A percentile compares a stretch with the other conserved stretches of the same genome.
phyloP scores from a whole-genome alignment of 1,284 basidiomycete species.

The Pyrrhoderma lamaoense region DNA sequence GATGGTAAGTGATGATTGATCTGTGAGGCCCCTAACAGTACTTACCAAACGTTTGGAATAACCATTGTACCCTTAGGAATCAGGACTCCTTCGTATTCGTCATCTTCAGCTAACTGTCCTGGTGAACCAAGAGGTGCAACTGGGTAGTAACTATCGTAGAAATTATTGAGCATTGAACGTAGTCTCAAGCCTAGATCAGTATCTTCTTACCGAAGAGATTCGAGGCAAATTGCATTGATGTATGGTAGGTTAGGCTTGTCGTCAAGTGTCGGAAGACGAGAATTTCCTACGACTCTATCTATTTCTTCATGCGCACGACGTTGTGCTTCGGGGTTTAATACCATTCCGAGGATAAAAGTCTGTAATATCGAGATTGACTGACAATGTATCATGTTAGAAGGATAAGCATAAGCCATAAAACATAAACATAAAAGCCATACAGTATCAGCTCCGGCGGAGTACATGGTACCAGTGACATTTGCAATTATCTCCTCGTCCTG shows the following conservation, averaged over 20 bases:
- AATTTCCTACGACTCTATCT: constrained; percentile 21
- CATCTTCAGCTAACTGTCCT: constrained; percentile 15
- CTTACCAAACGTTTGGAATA: constrained; percentile 20
- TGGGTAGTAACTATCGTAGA: background rate
- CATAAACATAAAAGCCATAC: constrained; percentile 10
- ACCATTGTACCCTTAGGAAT: constrained; percentile 20
- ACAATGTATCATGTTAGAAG: background rate
- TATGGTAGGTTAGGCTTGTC: constrained; percentile 23
- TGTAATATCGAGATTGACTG: background rate
- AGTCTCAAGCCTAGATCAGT: too few species aligned
- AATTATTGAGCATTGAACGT: background rate
- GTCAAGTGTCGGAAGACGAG: constrained; percentile 20
- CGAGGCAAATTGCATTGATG: constrained; percentile 21
- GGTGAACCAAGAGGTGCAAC: constrained; percentile 1
- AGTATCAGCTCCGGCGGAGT: constrained; percentile 25
- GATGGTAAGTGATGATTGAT: too few species aligned
- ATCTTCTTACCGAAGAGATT: constrained; percentile 16
- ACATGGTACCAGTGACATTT: constrained; percentile 22
- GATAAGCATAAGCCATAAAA: background rate
- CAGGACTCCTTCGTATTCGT: constrained; percentile 18
- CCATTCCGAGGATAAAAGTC: constrained; percentile 3
- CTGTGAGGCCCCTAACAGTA: background rate
- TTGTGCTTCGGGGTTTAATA: constrained; percentile 19
- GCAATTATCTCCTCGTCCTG: constrained; percentile 5
- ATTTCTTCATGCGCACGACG: constrained; percentile 21